Evolutionary conservation across 306 rosid genomes (phyloP), one percentile per base, ranked within the genome.

Genomic region (Pterocarpus santalinus): DNA sequence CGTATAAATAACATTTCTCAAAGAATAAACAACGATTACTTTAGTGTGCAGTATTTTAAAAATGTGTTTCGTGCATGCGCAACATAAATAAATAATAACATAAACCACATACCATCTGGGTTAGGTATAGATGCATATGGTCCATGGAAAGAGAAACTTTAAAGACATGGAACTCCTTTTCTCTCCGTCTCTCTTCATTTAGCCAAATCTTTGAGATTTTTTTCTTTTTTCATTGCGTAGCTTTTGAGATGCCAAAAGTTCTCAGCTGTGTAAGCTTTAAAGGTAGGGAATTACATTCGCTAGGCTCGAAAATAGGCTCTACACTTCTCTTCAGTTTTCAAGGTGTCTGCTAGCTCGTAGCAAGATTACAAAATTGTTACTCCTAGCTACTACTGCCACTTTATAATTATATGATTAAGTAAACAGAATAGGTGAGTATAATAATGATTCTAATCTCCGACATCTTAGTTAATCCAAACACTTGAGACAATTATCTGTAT

Each of bases 61-160:
- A 69, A 76, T 76, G 81, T 43, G 41, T 52, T 72, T 35, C n/a
- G 75, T 51, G 82, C 79, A 70, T 56, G 85, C 74, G 63, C n/a
- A 62, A 35, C 56, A 38, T 63, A 11, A 39, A 51, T 55, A 56
- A 76, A 49, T 69, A 82, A 76, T 72, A 56, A 44, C 39, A 55
- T 53, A 7, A 28, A 28, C 17, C 16, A 22, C 9, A 4, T 35
- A 51, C 10, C 6, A 55, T 32, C 7, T 36, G 5, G 57, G 81
- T 84, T 84, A 72, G 87, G 87, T 84, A 79, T 16, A 71, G 41
- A 49, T 30, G 73, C 77, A 82, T 63, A 69, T 16, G 41, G 77
- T 36, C 56, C 49, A 73, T 11, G 65, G 44, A 78, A 78, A 78
- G 38, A 67, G 32, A 73, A 36, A 28, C 22, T 46, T 34, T 36